Conservation (phyloP, 2,329 filamentous ascomycete genomes). For the Penicillium vulpinum region DNA sequence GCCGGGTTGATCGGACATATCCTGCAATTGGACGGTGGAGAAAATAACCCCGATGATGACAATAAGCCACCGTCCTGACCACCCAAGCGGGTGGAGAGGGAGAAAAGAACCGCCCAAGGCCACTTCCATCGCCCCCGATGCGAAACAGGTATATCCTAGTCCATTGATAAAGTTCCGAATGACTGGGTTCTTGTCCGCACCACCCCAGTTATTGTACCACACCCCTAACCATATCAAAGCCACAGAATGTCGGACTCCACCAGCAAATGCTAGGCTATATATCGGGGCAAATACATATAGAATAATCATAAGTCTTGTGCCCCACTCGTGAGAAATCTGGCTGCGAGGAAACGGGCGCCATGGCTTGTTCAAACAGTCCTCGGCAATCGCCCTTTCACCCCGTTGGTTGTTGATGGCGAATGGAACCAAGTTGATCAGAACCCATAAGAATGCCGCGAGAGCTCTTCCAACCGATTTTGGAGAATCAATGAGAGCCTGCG, state of each 20-base stretch:
- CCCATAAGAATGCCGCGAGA: constrained; percentile 7
- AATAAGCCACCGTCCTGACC: constrained; percentile 5
- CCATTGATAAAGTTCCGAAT: constrained; percentile 34
- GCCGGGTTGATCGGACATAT: constrained; percentile 39
- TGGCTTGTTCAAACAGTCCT: constrained; percentile 47
- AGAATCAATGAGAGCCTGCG: not conserved
- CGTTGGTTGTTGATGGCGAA: constrained; percentile 45
- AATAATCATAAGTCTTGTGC: constrained; percentile 14
- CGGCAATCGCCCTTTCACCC: constrained; percentile 31
- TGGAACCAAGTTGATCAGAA: constrained; percentile 32
- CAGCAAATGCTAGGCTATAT: constrained; percentile 5
- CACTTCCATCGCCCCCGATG: constrained; percentile 32
- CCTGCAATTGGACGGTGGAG: constrained; percentile 42
- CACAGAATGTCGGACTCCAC: constrained; percentile 7
- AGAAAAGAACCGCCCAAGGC: constrained; percentile 1
- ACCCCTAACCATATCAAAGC: constrained; percentile 5
- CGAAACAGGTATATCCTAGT: constrained; percentile 30
- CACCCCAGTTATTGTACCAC: constrained; percentile 24
- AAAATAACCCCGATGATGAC: constrained; percentile 27
- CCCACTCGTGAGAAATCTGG: constrained; percentile 19
- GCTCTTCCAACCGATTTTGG: not conserved
- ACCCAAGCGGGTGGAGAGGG: not conserved
- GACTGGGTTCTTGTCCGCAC: constrained; percentile 29
- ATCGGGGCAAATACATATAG: not conserved
- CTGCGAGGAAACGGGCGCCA: constrained; percentile 33